Percentiles rank a stretch among this genome's conserved stretches.
Conservation (phyloP, 805 yeast species). For the Lachancea fermentati region DNA sequence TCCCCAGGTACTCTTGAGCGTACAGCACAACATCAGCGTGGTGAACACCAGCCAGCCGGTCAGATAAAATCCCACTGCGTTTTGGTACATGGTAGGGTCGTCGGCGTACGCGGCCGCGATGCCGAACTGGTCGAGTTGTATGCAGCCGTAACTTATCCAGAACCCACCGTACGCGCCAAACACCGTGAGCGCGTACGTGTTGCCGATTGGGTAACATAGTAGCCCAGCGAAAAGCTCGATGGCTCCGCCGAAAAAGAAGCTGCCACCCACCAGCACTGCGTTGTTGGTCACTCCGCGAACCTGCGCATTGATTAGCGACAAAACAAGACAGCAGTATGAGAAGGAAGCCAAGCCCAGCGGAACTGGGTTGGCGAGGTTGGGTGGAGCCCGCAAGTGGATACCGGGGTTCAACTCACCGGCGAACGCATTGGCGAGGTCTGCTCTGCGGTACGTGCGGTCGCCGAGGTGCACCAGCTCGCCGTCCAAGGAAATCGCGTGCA, state of each 20-base stretch:
- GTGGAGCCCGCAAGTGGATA: conserved; percentile 40
- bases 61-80: conserved; percentile 53
- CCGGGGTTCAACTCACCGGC: conserved; percentile 50
- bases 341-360: conserved; percentile 71
- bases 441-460: conserved; percentile 39
- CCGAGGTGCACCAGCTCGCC: conserved; percentile 38
- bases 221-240: conserved; percentile 69
- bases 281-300: conserved; percentile 63
- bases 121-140: conserved; percentile 53
- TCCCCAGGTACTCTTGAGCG: conserved; percentile 56
- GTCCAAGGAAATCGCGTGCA: conserved; percentile 24
- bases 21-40: conserved; percentile 49
- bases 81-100: conserved; percentile 39
- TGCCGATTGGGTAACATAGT: conserved; percentile 71
- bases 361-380: conserved; percentile 66
- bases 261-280: conserved; percentile 58
- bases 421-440: conserved; percentile 57
- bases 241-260: conserved; percentile 68
- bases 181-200: conserved; percentile 66
- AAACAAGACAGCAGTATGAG: conserved; percentile 51
- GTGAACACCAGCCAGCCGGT: conserved; percentile 64
- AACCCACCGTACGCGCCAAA: conserved; percentile 56
- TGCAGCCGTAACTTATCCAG: conserved; percentile 72
- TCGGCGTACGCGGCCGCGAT: conserved; percentile 44
- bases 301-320: conserved; percentile 55